phyloP scores from a whole-genome alignment of 495 filamentous ascomycete species.

The Penicillium odoratum region DNA sequence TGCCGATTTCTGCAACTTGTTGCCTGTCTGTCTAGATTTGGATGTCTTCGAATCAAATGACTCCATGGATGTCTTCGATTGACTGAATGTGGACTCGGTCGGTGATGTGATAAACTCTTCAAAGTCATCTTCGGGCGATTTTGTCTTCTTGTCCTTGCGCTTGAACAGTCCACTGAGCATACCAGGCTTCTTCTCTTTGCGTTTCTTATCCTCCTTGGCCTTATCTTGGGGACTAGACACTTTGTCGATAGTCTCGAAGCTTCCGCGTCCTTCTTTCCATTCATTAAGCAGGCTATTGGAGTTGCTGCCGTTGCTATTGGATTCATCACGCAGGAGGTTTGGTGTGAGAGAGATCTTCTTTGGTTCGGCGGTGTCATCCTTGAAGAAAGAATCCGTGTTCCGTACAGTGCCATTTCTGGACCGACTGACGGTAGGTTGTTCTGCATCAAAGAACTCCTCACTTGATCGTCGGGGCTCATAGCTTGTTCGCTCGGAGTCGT shows the following conservation, averaged over 20 bases:
- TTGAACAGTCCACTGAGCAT: constrained; percentile 96
- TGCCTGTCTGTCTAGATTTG: constrained; percentile 68
- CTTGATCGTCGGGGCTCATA: constrained; percentile 53
- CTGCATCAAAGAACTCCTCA: constrained; percentile 64
- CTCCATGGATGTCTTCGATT: constrained; percentile 53
- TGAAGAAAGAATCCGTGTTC: constrained; percentile 95
- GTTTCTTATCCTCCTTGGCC: constrained; percentile 75
- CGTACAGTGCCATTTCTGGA: constrained; percentile 82
- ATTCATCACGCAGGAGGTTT: constrained; percentile 86
- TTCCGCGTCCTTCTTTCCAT: constrained; percentile 59
- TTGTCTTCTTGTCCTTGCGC: constrained; percentile 84
- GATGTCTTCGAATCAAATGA: constrained; percentile 33
- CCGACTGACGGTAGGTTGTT: constrained; percentile 60
- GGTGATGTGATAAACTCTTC: constrained; percentile 64
- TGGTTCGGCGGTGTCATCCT: constrained; percentile 90
- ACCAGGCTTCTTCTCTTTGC: constrained; percentile 87
- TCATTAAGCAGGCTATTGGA: constrained; percentile 58
- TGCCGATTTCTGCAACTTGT: constrained; percentile 26
- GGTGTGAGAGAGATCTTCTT: constrained; percentile 97
- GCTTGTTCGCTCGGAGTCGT: constrained; percentile 31
- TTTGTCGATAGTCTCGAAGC: constrained; percentile 56
- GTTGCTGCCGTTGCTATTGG: constrained; percentile 32
- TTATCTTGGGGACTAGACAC: constrained; percentile 51
- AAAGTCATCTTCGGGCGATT: constrained; percentile 64
- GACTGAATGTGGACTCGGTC: constrained; percentile 47